Base-by-base conservation (phyloP, 148 eudicot species). In the Rhododendron simsii region DNA sequence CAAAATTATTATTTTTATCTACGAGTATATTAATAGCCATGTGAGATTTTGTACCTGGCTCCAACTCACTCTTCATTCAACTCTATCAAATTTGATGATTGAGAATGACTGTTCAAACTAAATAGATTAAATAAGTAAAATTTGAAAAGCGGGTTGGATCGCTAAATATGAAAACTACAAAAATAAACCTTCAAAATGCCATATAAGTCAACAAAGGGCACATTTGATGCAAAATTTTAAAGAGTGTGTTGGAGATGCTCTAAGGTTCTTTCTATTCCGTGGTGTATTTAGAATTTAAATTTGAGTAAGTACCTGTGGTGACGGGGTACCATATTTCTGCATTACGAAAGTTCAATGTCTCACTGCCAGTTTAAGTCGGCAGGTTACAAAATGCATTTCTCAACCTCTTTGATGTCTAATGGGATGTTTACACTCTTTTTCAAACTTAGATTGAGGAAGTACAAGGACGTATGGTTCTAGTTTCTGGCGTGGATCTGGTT, bases 401-500 rank as follows among this genome's bases (percentile, higher is more conserved):
- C n/a, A 67, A 67, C 75, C 76, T 65, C 37, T 26, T 39, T 44
- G 57, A 83, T 45, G 14, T 83, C 50, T 44, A 33, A 59, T 83
- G 76, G 12, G 76, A 20, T 57, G 77, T 73, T 39, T 18, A 51
- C 47, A 45, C 80, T 28, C 50, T 85, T 88, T 87, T 14, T 80
- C 8, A 51, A n/a, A 48, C 84, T 53, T 89, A 96, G 99, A 89
- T 96, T 84, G 99, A 94, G 87, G 97, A 94, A 13, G 94, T 97
- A 26, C 87, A 90, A 78, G 95, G 91, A 73, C 85, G 91, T 88
- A 91, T 47, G 90, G 89, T 97, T 86, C 89, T 93, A 86, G 92
- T 97, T 74, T 97, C 99, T 80, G 99, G 99, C 83, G 94, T 93
- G 75, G 99, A 97, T 90, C 91, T 97, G 90, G 99, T 97, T 89